These are phyloP conservation scores for Amanita pallidorosea DNA, from an alignment of 768 basidiomycete genomes.

Conservation along the genomic window DNA sequence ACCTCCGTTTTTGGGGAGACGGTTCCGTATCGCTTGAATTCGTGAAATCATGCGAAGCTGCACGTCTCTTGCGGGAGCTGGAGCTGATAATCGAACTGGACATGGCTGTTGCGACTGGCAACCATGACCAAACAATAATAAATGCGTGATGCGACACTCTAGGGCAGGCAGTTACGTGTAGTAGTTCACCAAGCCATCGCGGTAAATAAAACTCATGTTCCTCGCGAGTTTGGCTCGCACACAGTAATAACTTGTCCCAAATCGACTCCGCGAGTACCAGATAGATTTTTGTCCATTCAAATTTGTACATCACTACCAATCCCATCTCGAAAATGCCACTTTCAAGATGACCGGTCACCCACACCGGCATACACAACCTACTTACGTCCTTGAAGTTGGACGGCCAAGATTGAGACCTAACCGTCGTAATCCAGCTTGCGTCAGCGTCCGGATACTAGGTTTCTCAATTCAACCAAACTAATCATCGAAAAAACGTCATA, in stretches of 20 bases:
- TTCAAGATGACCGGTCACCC: no score
- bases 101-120: background rate
- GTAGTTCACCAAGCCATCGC: no score
- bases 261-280: no score
- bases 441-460: background rate
- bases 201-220: no score
- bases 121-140: background rate
- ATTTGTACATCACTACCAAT: no score
- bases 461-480: background rate
- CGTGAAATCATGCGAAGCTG: slow-evolving; percentile 3
- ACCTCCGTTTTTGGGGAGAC: background rate
- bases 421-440: background rate
- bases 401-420: slow-evolving; percentile 2
- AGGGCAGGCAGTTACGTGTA: slow-evolving; percentile 1
- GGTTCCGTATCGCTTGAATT: background rate
- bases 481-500: background rate
- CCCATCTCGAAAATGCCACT: no score
- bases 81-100: slow-evolving; percentile 7
- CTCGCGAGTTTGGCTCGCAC: no score
- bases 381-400: background rate
- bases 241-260: no score
- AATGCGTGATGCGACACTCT: background rate
- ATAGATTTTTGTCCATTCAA: no score
- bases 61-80: slow-evolving; percentile 17
- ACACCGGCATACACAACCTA: no score